Evolutionary conservation across 441 rosid species (phyloP).

Genomic region (Bocquillonia castaneifolia): DNA sequence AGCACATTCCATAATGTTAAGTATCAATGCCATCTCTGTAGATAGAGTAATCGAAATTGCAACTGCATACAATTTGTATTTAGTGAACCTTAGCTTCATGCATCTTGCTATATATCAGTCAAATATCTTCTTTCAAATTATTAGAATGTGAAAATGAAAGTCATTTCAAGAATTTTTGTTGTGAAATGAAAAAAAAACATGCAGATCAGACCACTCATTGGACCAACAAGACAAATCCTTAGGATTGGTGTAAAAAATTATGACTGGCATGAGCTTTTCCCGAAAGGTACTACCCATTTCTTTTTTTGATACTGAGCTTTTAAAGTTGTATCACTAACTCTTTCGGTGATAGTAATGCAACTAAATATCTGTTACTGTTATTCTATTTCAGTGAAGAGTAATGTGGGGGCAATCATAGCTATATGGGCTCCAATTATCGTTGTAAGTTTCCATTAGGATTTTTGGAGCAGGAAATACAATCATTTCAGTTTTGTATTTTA

Average conservation of each 20-base stretch:
- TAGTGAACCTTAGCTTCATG: no score
- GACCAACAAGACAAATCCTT: conserved; percentile 78
- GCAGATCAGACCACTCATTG: conserved; percentile 90
- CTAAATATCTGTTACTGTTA: conserved; percentile 20
- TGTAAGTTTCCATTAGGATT: conserved; percentile 46
- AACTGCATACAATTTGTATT: not conserved
- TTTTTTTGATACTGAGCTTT: conserved; percentile 7
- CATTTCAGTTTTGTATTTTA: conserved; percentile 2
- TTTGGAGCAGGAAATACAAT: conserved; percentile 2
- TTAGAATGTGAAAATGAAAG: conserved; percentile 1
- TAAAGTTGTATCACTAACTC: not conserved
- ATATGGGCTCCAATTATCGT: conserved; percentile 97
- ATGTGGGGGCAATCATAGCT: conserved; percentile 89
- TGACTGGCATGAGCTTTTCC: conserved; percentile 92
- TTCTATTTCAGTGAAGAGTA: conserved; percentile 61
- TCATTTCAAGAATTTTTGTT: conserved; percentile 11
- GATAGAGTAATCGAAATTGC: no score
- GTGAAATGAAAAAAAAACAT: conserved; percentile 21
- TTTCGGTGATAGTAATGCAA: conserved; percentile 1
- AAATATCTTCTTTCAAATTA: not conserved
- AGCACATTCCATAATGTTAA: not conserved
- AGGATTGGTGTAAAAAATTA: conserved; percentile 63
- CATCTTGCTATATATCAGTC: not conserved
- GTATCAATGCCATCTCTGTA: not conserved
- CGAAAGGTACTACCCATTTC: conserved; percentile 48